Percentiles rank a stretch among this genome's conserved stretches.
These are phyloP conservation scores for Talaromyces atroroseus DNA, from an alignment of 2,329 filamentous ascomycete species.

Conservation along the genomic window DNA sequence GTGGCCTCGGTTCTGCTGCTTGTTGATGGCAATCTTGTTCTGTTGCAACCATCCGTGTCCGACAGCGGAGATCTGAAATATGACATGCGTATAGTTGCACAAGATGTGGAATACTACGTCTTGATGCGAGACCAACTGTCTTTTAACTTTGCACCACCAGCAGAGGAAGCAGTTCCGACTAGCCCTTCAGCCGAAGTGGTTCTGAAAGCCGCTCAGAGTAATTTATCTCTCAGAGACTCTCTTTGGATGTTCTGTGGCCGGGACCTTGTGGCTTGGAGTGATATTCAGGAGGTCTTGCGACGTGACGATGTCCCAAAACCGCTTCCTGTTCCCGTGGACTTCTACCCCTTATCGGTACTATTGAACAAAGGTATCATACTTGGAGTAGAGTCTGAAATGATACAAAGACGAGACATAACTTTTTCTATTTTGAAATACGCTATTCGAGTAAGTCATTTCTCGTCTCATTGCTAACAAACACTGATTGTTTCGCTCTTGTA, in stretches of 20 bases:
- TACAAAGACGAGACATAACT: conserved; percentile 85
- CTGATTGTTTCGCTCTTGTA: conserved; percentile 34
- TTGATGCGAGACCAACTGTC: conserved; percentile 78
- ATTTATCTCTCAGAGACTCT: conserved; percentile 68
- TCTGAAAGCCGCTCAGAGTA: conserved; percentile 40
- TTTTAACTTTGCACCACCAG: conserved; percentile 42
- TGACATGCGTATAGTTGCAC: conserved; percentile 93
- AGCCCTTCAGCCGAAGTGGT: conserved; percentile 45
- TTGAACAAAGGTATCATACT: conserved; percentile 86
- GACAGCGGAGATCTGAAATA: conserved; percentile 86
- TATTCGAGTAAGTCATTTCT: conserved; percentile 62
- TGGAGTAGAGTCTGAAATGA: conserved; percentile 84
- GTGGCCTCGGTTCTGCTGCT: conserved; percentile 90
- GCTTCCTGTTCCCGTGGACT: conserved; percentile 79
- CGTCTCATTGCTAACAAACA: neutral
- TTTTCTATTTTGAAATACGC: conserved; percentile 87
- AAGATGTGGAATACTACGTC: conserved; percentile 92
- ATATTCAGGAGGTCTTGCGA: conserved; percentile 75
- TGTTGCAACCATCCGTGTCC: conserved; percentile 80
- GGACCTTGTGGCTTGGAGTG: conserved; percentile 81
- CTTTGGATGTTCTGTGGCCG: conserved; percentile 91
- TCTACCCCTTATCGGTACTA: conserved; percentile 84
- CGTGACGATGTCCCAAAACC: conserved; percentile 68
- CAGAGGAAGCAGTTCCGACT: conserved; percentile 45
- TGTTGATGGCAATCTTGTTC: conserved; percentile 93